phyloP scores from a whole-genome alignment of 208 protist species.

The Angomonas desouzai region DNA sequence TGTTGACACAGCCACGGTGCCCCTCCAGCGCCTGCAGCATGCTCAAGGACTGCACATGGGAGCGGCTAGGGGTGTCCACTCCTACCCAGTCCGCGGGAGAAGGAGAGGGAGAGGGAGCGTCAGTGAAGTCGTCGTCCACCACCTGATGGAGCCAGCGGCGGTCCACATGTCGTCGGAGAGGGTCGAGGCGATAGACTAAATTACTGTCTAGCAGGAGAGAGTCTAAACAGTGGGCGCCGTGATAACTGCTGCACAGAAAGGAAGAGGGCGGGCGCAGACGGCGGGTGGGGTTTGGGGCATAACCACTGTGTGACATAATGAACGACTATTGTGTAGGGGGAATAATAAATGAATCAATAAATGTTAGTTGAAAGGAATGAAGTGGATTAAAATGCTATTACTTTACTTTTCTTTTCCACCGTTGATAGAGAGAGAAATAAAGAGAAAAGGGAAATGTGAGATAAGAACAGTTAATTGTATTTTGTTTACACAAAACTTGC shows the following conservation, averaged over 20 bases:
- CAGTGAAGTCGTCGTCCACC: not conserved
- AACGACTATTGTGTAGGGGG: not conserved
- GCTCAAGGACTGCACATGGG: not conserved
- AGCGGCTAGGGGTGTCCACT: not conserved
- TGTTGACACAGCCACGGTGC: constrained; percentile 56
- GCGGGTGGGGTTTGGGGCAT: not conserved
- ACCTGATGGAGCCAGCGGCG: not conserved
- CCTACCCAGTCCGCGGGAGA: not conserved
- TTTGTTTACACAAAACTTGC: too few species aligned
- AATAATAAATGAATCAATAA: too few species aligned
- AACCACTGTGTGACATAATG: constrained; percentile 7
- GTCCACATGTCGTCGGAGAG: not conserved
- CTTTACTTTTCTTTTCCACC: too few species aligned
- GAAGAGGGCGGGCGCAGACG: constrained; percentile 5
- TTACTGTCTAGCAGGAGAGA: constrained; percentile 20
- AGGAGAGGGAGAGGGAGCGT: not conserved
- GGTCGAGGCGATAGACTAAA: constrained; percentile 23
- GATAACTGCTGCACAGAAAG: constrained; percentile 6
- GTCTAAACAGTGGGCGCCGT: constrained; percentile 15
- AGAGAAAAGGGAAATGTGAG: too few species aligned
- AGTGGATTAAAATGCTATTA: too few species aligned
- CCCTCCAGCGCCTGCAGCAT: constrained; percentile 21
- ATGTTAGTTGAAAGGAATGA: too few species aligned
- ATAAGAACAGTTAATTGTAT: too few species aligned
- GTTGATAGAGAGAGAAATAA: too few species aligned